These are phyloP conservation scores for Planoprotostelium fungivorum DNA, from an alignment of 78 protist genomes.

Conservation along the genomic window DNA sequence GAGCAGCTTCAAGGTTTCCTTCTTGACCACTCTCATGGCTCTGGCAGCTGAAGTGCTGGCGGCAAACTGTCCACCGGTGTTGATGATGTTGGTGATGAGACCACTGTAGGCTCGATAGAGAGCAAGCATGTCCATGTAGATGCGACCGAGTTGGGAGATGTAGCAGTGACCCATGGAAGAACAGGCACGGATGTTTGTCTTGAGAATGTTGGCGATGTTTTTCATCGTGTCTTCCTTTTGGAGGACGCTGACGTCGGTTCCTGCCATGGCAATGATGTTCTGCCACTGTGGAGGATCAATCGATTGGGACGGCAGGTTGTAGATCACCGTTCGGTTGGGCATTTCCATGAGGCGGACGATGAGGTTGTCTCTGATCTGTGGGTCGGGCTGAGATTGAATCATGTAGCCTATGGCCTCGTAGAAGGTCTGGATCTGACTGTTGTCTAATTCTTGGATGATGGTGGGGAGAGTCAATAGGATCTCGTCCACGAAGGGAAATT, in stretches of 20 bases:
- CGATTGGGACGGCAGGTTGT: not conserved
- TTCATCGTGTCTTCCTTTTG: constrained; percentile 4
- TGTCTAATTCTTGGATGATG: constrained; percentile 71
- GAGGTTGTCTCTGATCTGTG: constrained; percentile 44
- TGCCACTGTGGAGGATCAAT: constrained; percentile 57
- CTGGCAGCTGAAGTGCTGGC: constrained; percentile 17
- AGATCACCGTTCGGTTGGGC: constrained; percentile 70
- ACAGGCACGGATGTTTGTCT: constrained; percentile 76
- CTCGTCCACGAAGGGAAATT: constrained; percentile 86
- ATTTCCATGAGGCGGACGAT: constrained; percentile 70
- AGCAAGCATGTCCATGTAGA: constrained; percentile 84
- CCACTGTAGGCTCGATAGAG: constrained; percentile 61
- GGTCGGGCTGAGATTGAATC: constrained; percentile 62
- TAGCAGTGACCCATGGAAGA: constrained; percentile 72
- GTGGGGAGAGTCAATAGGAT: constrained; percentile 53
- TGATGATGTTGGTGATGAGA: constrained; percentile 57
- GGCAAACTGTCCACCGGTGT: constrained; percentile 26
- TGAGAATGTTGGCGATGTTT: constrained; percentile 63
- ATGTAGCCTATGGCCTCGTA: constrained; percentile 95
- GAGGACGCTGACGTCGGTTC: constrained; percentile 13
- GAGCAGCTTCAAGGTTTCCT: constrained; percentile 73
- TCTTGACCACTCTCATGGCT: constrained; percentile 80
- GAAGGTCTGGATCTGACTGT: constrained; percentile 87
- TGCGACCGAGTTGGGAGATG: constrained; percentile 73
- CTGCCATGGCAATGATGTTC: constrained; percentile 38